phyloP scores from a whole-genome alignment of 371 early-diverging fungal species.

The Mortierella sp. region DNA sequence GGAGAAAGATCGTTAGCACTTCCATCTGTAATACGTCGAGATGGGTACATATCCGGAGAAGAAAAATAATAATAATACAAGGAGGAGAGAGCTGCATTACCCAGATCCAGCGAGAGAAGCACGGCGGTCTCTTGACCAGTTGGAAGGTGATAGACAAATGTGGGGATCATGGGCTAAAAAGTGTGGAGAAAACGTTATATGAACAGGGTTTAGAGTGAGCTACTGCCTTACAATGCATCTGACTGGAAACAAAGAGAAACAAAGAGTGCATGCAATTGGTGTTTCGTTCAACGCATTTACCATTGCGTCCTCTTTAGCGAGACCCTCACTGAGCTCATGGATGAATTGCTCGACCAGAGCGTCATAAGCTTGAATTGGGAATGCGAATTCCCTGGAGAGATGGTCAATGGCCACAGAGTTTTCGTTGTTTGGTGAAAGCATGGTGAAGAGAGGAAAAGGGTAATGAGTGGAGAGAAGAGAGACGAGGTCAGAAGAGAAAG shows the following conservation, averaged over 20 bases:
- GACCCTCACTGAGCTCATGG: conserved; percentile 63
- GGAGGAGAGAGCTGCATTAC: conserved; percentile 43
- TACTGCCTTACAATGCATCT: too few species aligned
- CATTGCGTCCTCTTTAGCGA: conserved; percentile 54
- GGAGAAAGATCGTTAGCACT: conserved; percentile 15
- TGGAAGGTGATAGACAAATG: conserved; percentile 58
- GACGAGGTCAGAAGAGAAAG: background rate
- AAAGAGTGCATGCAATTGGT: background rate
- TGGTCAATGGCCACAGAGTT: conserved; percentile 17
- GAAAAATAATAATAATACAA: background rate
- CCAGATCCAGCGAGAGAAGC: conserved; percentile 93
- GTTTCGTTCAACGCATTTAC: conserved; percentile 25
- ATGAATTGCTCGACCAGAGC: conserved; percentile 61
- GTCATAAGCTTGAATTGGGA: conserved; percentile 47
- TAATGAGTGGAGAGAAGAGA: background rate
- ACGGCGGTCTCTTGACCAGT: conserved; percentile 81
- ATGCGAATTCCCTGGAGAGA: conserved; percentile 37
- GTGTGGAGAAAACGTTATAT: too few species aligned
- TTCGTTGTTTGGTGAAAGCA: conserved; percentile 9
- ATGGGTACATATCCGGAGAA: background rate
- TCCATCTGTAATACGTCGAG: too few species aligned
- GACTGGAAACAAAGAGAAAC: too few species aligned
- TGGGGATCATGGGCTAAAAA: conserved; percentile 54
- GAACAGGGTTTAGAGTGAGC: background rate
- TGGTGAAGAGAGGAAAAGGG: conserved; percentile 1